Evolutionary conservation across 2,329 filamentous ascomycete species (phyloP).

Genomic region (Exserohilum rostratum): DNA sequence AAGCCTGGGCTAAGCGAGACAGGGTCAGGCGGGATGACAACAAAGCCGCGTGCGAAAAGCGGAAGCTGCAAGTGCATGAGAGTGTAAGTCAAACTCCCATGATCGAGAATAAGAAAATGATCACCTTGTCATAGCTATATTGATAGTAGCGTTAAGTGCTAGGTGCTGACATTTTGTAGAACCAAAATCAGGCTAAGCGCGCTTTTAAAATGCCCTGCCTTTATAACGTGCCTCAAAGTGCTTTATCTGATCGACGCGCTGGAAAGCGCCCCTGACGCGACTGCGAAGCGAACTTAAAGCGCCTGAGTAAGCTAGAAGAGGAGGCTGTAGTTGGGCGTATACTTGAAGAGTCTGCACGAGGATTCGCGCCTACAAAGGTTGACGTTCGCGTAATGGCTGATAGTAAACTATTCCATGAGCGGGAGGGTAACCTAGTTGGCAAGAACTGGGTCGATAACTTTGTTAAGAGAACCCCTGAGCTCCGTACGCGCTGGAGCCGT

Average conservation of each 20-base stretch:
- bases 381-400: conserved; percentile 4
- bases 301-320: conserved; percentile 21
- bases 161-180: too few relatives aligned
- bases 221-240: too few relatives aligned
- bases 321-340: conserved; percentile 17
- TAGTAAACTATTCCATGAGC: conserved; percentile 13
- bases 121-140: too few relatives aligned
- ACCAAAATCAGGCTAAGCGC: too few relatives aligned
- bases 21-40: conserved; percentile 7
- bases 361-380: not conserved
- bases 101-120: too few relatives aligned
- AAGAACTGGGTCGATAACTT: conserved; percentile 24
- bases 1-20: conserved; percentile 10
- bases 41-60: conserved; percentile 2
- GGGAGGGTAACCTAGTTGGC: conserved; percentile 6
- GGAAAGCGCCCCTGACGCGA: conserved; percentile 13
- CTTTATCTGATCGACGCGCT: not conserved
- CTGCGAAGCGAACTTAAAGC: conserved; percentile 19
- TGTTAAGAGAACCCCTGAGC: conserved; percentile 18
- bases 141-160: too few relatives aligned
- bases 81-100: too few relatives aligned
- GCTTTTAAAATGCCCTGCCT: too few relatives aligned
- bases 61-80: conserved; percentile 10
- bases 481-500: conserved; percentile 12
- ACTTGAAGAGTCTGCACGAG: conserved; percentile 10